Evolutionary conservation across 192 early-diverging fungal species (phyloP), one percentile per base, ranked within the genome.

Genomic region (Linnemannia hyalina): DNA sequence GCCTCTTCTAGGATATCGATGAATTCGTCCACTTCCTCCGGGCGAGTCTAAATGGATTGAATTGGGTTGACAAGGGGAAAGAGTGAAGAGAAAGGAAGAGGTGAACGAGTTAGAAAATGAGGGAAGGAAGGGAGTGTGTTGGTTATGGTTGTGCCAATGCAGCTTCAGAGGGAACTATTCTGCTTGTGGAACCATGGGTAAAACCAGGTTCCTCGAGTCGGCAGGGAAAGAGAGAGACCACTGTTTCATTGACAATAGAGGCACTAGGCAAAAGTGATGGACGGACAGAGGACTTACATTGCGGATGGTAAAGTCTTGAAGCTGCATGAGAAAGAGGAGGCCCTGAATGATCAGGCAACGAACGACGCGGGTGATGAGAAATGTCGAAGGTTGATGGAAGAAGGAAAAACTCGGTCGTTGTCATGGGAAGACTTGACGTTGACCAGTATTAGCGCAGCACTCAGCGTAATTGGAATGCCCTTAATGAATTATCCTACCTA

Each of bases 261-360:
- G 57, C 22, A 60, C 9, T 9, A 60, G 23, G 57, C 57, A n/a
- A n/a, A 60, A 10, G 22, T 23, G n/a, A 65, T 65, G 60, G 26
- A 11, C 13, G 4, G 26, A 32, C 10, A 13, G 29, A 65, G 8
- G 46, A 26, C 70, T 36, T 80, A 79, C 77, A 72, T 75, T 74
- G n/a, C 82, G 82, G 54, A 83, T 83, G 63, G 46, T 47, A 52
- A 84, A 84, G 77, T 78, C 77, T 22, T 76, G 44, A 23, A 84
- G 73, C 11, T 78, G n/a, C 76, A 70, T 78, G 65, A 13, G 60
- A 9, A 65, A 65, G 60, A 32, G 29, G 32, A 15, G 8, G n/a
- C 13, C 38, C 4, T 40, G 38, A 10, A 26, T 32, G 26, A 65
- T 65, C 29, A 32, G 29, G 60, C 11, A 10, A 65, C 11, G 11